Base-by-base conservation (phyloP, 768 basidiomycete species). In the Collybiopsis luxurians region DNA sequence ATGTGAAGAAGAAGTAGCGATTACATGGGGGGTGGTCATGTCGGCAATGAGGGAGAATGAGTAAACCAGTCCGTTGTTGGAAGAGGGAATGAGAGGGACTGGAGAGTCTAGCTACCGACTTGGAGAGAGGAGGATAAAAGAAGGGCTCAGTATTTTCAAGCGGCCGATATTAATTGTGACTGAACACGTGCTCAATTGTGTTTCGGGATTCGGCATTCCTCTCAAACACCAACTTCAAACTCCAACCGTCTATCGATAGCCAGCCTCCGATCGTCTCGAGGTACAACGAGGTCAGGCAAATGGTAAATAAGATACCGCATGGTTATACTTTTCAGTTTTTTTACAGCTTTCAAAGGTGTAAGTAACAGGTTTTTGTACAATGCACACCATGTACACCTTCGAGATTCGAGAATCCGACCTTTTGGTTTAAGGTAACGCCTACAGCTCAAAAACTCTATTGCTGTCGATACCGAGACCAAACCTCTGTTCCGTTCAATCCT, bases 1-100 rank as follows among this genome's bases (percentile, higher is more conserved):
- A 71, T 89, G 87, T 21, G 75, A 75, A 44, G 84, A 88, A 58
- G 89, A 89, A 39, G 89, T 89, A 48, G 90, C 84, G 63, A 92
- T 87, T 69, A 91, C 87, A 77, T 92, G 90, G 60, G 89, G 86
- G 57, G 90, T 90, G 57, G 89, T 79, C 90, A 91, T 92, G 61
- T 59, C 64, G 52, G 57, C 27, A 46, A 55, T 46, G 9, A n/a
- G 40, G 17, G n/a, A 23, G 10, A 47, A 34, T 24, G 36, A 46
- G 39, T 17, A 43, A 42, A 38, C 54, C 54, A 47, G 54, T 34
- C 45, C 54, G 23, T n/a, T n/a, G n/a, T n/a, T n/a, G 6, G 34
- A 47, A n/a, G 19, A 34, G n/a, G n/a, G 45, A 55, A 15, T 24
- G 26, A 47, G 34, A 44, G 40, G 54, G 40, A 55, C 45, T 55